Conservation (phyloP, 1,284 basidiomycete genomes). For the Trichosporon ovoides region DNA sequence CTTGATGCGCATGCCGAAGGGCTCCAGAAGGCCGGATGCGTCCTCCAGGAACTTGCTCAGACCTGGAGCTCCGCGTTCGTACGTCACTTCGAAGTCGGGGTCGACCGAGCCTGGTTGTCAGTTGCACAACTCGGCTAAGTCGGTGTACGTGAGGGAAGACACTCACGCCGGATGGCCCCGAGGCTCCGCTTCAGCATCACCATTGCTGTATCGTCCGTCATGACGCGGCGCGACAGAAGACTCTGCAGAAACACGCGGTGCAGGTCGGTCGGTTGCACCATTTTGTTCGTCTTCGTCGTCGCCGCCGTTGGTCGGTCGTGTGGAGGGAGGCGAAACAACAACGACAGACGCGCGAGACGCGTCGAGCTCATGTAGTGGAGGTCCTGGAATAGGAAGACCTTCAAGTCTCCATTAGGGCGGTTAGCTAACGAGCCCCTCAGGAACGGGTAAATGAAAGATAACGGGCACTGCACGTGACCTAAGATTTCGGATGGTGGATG, state of each 20-base stretch:
- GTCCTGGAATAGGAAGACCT: background rate
- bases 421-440: background rate
- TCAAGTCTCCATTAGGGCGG: background rate
- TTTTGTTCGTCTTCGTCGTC: background rate
- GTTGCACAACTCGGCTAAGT: background rate
- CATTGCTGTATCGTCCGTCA: constrained; percentile 33
- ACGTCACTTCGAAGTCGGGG: constrained; percentile 24
- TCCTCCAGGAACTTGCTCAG: constrained; percentile 31
- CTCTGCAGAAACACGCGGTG: constrained; percentile 43
- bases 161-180: constrained; percentile 25
- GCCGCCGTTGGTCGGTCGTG: background rate
- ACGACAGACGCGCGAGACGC: background rate
- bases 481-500: background rate
- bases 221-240: constrained; percentile 37
- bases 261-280: constrained; percentile 33
- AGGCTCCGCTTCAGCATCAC: constrained; percentile 43
- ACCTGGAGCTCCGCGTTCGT: constrained; percentile 24
- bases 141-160: background rate
- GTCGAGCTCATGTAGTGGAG: background rate
- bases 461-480: background rate
- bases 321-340: background rate
- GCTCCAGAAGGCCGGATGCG: constrained; percentile 30
- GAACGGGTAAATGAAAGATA: background rate
- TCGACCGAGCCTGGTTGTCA: constrained; percentile 24
- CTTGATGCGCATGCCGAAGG: constrained; percentile 33